phyloP scores from a whole-genome alignment of 257 asterid genomes.

The Scutellaria galericulata region DNA sequence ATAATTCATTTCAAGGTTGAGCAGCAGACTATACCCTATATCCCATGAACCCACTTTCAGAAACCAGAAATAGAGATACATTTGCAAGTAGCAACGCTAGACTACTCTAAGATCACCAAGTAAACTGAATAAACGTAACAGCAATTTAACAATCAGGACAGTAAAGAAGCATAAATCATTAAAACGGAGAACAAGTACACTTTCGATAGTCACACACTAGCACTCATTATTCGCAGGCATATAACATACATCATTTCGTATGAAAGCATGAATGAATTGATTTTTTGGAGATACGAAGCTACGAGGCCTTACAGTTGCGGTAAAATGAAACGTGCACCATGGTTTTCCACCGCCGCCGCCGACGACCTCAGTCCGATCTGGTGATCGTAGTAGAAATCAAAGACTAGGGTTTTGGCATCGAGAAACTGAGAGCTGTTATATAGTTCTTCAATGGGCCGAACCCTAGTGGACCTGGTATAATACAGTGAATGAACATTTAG shows the following conservation, averaged over 20 bases:
- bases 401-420: constrained; percentile 21
- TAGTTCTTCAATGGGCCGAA: constrained; percentile 27
- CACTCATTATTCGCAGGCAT: background rate
- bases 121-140: background rate
- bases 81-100: background rate
- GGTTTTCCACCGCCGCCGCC: constrained; percentile 31
- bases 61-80: background rate
- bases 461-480: constrained; percentile 29
- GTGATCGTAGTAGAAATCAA: constrained; percentile 2
- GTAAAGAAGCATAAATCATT: background rate
- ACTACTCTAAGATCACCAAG: background rate
- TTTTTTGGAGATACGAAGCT: background rate
- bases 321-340: constrained; percentile 55
- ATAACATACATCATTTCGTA: background rate
- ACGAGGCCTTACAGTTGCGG: constrained; percentile 49
- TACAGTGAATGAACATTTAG: background rate
- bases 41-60: background rate
- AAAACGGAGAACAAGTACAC: background rate
- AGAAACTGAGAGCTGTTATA: background rate
- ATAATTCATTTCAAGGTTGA: background rate
- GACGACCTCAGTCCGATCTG: constrained; percentile 39
- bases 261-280: background rate
- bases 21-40: background rate
- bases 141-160: background rate
- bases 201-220: too few species aligned